These are phyloP conservation scores for Monosporozyma servazzii DNA, from an alignment of 805 yeast species.

Conservation along the genomic window DNA sequence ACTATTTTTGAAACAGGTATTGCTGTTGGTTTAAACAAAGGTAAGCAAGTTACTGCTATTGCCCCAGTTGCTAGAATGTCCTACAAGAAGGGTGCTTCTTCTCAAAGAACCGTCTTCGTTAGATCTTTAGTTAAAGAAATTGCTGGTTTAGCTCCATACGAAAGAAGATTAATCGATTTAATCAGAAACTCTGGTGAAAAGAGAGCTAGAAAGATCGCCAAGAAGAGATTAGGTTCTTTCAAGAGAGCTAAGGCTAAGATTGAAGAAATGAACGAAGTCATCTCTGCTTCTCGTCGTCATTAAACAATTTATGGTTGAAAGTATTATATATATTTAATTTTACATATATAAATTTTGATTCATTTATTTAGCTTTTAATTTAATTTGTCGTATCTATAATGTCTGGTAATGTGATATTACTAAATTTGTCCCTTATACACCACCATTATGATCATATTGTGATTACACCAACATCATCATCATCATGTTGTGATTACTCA, in stretches of 20 bases:
- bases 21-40: conserved; percentile 98
- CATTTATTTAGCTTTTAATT: neutral
- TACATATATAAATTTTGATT: neutral
- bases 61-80: conserved; percentile 83
- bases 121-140: conserved; percentile 94
- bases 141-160: conserved; percentile 98
- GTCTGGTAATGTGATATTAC: too few species aligned
- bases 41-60: conserved; percentile 88
- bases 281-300: conserved; percentile 95
- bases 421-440: too few species aligned
- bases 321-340: neutral
- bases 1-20: conserved; percentile 45
- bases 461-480: too few species aligned
- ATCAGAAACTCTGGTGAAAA: conserved; percentile 99
- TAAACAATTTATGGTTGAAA: conserved; percentile 28
- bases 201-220: conserved; percentile 99
- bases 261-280: conserved; percentile 94
- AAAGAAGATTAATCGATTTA: conserved; percentile 98
- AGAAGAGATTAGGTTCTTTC: conserved; percentile 99
- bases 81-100: conserved; percentile 91
- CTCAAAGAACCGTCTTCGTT: conserved; percentile 94
- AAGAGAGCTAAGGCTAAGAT: conserved; percentile 99
- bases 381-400: neutral
- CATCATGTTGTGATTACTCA: too few species aligned
- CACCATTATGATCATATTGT: too few species aligned